Evolutionary conservation across 352 stramenopile species (phyloP), one percentile per base, ranked within the genome.

Genomic region (Pythium angustatum): DNA sequence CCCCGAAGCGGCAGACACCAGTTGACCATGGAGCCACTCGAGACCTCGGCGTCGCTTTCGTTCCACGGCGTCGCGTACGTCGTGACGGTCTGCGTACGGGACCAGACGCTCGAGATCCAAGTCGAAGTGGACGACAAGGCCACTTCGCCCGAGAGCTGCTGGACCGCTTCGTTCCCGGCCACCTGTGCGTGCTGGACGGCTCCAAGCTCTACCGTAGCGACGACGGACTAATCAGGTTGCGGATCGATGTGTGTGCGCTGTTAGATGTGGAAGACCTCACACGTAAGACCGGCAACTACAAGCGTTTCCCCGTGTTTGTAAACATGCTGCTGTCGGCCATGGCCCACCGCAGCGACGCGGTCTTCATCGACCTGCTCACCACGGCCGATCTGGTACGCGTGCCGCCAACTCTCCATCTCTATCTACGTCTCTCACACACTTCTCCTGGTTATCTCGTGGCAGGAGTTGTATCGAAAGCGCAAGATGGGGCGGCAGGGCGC

Each of bases 251-350:
- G 33, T 7, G 12, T 38, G 12, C 12, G 33, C 33, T 38, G 33
- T 38, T 45, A 80, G 81, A 97, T 52, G 65, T 98, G 5, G 91
- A 98, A 70, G 86, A 97, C 62, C 84, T 98, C 45, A 97, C 93
- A 47, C 79, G 84, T 15, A 97, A 98, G 69, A 97, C 94, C 26
- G 91, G 94, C 59, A 98, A 97, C 71, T 97, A 84, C 71, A 98
- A 98, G 72, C 84, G 79, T 43, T 97, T 98, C 48, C 57, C 75
- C 6, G 82, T 97, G 8, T 98, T 98, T 58, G 87, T 96, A 31
- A 94, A 93, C 62, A 98, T 98, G 93, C 79, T 98, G 41, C 66
- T 90, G 5, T 91, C 84, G 8, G 92, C 92, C 2, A 72, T 98
- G 15, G 61, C 72, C 9, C 62, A 80, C 40, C 75, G 79, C 41